These are phyloP conservation scores for Bruguiera sexangula DNA, from an alignment of 345 rosid species.

Conservation along the genomic window DNA sequence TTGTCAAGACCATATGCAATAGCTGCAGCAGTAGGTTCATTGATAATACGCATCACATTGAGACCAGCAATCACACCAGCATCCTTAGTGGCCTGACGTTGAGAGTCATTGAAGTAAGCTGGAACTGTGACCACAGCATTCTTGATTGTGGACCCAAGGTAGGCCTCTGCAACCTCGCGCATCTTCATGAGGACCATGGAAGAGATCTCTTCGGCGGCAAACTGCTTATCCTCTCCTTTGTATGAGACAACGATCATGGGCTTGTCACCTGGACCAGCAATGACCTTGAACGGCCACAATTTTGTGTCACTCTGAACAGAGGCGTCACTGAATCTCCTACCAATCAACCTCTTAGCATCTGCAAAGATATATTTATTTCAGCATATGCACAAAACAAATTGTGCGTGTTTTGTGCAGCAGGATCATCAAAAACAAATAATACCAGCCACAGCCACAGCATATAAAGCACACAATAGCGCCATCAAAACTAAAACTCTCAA, in stretches of 20 bases:
- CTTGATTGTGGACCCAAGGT: conserved; percentile 57
- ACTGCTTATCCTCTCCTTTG: conserved; percentile 4
- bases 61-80: conserved; percentile 79
- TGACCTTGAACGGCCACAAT: conserved; percentile 74
- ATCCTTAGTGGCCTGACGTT: conserved; percentile 79
- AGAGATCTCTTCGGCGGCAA: background rate
- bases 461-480: too few relatives aligned
- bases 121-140: conserved; percentile 82
- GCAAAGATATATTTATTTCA: background rate
- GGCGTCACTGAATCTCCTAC: conserved; percentile 59
- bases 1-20: conserved; percentile 85
- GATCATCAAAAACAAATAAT: too few relatives aligned
- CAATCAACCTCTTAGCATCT: conserved; percentile 79
- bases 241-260: conserved; percentile 1
- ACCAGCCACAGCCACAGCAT: too few relatives aligned
- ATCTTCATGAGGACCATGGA: conserved; percentile 69
- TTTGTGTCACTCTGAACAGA: conserved; percentile 67
- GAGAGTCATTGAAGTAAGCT: conserved; percentile 76
- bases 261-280: background rate
- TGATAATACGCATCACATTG: conserved; percentile 70
- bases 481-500: too few relatives aligned
- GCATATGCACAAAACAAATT: background rate
- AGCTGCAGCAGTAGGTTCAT: conserved; percentile 79
- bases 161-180: conserved; percentile 84
- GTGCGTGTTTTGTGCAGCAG: too few relatives aligned